Percentiles rank a stretch among this genome's conserved stretches.
Conservation (phyloP, 129 eudicot species). For the Artemisia tridentata region DNA sequence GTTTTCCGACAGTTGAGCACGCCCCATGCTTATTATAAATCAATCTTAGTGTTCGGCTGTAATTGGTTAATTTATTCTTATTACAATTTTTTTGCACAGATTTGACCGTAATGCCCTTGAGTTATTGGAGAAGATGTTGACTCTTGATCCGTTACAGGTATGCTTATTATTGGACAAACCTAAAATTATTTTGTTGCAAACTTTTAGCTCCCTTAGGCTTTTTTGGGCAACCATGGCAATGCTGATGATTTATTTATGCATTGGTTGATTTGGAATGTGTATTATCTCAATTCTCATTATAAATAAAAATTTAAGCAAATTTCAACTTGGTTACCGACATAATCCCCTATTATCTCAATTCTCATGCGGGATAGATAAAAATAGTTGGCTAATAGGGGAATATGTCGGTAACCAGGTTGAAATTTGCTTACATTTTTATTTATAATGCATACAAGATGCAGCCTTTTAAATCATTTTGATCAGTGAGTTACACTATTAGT, state of each 20-base stretch:
- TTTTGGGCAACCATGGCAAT: no score
- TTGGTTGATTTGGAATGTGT: background rate
- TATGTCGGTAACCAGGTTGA: background rate
- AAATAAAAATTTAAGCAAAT: no score
- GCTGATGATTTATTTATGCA: background rate
- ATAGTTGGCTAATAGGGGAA: background rate
- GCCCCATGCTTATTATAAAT: conserved; percentile 13
- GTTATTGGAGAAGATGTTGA: conserved; percentile 80
- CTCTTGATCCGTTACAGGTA: conserved; percentile 97
- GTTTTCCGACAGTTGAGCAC: conserved; percentile 83
- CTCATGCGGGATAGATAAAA: background rate
- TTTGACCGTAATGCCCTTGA: conserved; percentile 88
- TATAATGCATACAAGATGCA: background rate
- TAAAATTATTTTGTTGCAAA: conserved; percentile 7
- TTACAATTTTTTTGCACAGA: conserved; percentile 29
- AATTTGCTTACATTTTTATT: background rate
- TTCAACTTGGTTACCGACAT: no score
- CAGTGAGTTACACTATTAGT: no score
- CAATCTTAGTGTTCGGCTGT: background rate
- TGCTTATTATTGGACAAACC: background rate
- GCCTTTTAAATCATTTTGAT: background rate
- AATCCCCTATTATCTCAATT: background rate
- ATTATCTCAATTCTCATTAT: background rate
- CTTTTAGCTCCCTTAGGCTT: background rate
- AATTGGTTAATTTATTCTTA: background rate